Evolutionary conservation across 2,329 filamentous ascomycete species (phyloP).

Genomic region (Chrysoporthe deuterocubensis): DNA sequence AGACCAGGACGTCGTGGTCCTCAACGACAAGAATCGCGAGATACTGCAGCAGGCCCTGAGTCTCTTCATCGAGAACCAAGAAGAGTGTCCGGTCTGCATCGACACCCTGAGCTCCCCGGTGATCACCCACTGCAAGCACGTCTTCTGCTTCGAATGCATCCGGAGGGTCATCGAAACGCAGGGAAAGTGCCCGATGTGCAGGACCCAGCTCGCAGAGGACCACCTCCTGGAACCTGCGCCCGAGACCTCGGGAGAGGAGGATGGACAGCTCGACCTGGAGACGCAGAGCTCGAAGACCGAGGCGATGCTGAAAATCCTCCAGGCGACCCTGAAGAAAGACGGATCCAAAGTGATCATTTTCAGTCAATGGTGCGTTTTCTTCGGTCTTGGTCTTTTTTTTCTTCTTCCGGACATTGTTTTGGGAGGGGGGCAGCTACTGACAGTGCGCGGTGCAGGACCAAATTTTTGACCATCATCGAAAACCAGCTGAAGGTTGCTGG

Average conservation of each 20-base stretch:
- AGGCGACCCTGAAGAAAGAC: constrained; percentile 66
- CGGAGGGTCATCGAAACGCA: constrained; percentile 74
- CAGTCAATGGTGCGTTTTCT: constrained; percentile 63
- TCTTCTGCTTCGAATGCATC: constrained; percentile 78
- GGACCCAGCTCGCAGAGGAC: constrained; percentile 65
- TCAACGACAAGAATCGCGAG: constrained; percentile 73
- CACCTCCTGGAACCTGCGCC: constrained; percentile 67
- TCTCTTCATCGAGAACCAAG: constrained; percentile 77
- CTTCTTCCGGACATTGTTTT: too few species aligned
- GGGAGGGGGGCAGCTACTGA: background rate
- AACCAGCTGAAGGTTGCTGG: constrained; percentile 64
- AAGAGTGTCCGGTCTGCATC: constrained; percentile 83
- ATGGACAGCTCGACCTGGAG: constrained; percentile 61
- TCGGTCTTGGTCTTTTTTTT: too few species aligned
- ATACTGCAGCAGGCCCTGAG: constrained; percentile 77
- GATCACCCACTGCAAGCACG: constrained; percentile 84
- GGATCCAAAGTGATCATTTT: constrained; percentile 73
- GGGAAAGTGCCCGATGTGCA: constrained; percentile 84
- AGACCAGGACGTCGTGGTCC: constrained; percentile 65
- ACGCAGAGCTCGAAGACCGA: constrained; percentile 82
- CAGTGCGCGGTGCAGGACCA: constrained; percentile 46
- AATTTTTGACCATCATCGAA: constrained; percentile 74
- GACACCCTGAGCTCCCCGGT: constrained; percentile 73
- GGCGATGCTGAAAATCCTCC: constrained; percentile 74
- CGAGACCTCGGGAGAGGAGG: constrained; percentile 53